These are phyloP conservation scores for Fusarium multiceps DNA, from an alignment of 2,329 filamentous ascomycete species.

Conservation along the genomic window DNA sequence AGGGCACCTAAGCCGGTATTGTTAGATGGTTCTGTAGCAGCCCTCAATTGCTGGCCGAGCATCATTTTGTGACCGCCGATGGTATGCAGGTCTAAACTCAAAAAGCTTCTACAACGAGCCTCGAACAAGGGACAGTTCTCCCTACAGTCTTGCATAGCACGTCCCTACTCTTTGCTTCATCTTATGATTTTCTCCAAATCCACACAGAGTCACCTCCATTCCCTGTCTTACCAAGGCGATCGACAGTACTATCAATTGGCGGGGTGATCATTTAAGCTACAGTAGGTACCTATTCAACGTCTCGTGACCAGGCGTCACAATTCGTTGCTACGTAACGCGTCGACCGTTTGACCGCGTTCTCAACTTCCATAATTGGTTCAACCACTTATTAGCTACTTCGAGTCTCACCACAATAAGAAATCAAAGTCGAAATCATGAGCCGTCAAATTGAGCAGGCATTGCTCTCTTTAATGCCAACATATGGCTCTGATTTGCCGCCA, in stretches of 20 bases:
- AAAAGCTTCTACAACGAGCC: not conserved
- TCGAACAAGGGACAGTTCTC: not conserved
- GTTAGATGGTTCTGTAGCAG: not conserved
- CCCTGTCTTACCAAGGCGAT: constrained; percentile 23
- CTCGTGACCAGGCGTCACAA: constrained; percentile 38
- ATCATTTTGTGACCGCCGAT: not conserved
- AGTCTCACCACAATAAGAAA: not conserved
- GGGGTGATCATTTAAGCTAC: constrained; percentile 9
- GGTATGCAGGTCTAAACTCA: constrained; percentile 18
- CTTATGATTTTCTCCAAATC: not conserved
- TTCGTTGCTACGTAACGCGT: constrained; percentile 21
- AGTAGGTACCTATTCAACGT: not conserved
- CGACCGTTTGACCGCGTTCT: constrained; percentile 16
- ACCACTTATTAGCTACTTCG: not conserved
- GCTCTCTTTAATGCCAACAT: constrained; percentile 78
- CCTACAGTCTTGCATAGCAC: not conserved
- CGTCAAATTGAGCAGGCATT: constrained; percentile 79
- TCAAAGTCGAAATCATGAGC: constrained; percentile 62
- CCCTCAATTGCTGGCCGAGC: not conserved
- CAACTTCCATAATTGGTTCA: constrained; percentile 7
- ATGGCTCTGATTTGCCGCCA: constrained; percentile 73
- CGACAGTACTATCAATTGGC: constrained; percentile 17
- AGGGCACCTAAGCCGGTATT: constrained; percentile 1
- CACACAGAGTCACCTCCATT: constrained; percentile 5
- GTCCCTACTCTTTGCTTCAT: not conserved